Evolutionary conservation across 1,284 basidiomycete genomes (phyloP), one percentile per base, ranked within the genome.

Genomic region (Dichomitus squalens): DNA sequence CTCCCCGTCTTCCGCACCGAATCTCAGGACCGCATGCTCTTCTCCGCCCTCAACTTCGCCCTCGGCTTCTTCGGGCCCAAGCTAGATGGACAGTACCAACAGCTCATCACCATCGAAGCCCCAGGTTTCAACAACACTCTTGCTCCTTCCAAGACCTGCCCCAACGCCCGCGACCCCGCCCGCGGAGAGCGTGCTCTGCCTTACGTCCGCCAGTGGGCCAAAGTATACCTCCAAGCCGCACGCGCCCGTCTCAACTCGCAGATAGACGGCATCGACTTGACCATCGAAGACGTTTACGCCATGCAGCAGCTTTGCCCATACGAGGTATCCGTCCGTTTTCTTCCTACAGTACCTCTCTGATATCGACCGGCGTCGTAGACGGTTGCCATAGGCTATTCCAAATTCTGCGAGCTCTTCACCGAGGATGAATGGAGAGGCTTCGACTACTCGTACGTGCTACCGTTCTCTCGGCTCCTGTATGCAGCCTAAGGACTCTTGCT

Each of bases 391-490:
- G 95, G 95, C 2, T 95, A 91, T 68, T 93, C 90, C 29, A 88
- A 85, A 63, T 97, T 96, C 75, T 98, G 96, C 66, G 83, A 85
- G 52, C 77, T 98, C 1, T 98, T 98, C 73, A 95, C 91, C 0
- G 79, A 90, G 67, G 87, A 92, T 43, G 95, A 97, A 71, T 95
- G 93, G 88, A 82, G 88, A 64, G 93, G 92, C 8, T 96, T 93
- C 70, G 84, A 93, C 70, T 96, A 95, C 61, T 78, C 86, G 84
- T 90, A 66, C 59, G 87, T 78, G 4, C 12, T 1, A 20, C 35
- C 9, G 7, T 14, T 8, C 7, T 12, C 36, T 6, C n/a, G 11
- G 20, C 9, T 7, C 5, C 1, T 20, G 11, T 8, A 36, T 33
- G 18, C 8, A 8, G n/a, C 18, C 29, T 20, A 14, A 33, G 29